Base-by-base conservation (phyloP, 2,329 filamentous ascomycete genomes). In the Diplodia corticola region DNA sequence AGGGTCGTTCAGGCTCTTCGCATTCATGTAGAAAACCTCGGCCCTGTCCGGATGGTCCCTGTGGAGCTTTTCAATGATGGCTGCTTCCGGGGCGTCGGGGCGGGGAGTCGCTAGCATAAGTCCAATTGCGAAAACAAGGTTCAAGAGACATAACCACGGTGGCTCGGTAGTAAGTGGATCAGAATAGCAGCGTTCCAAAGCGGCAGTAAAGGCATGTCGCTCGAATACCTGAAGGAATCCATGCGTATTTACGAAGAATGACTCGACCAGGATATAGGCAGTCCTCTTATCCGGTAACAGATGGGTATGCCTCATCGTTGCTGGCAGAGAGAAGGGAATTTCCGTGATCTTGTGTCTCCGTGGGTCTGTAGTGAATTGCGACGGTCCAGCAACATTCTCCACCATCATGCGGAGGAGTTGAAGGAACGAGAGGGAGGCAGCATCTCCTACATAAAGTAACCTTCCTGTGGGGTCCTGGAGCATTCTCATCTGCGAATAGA, bases 231-330 rank as follows among this genome's bases (percentile, higher is more conserved):
- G 85, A 5, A 90, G 75, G 9, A 90, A 75, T 15, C 87, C 87
- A 70, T 83, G 82, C 0, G 87, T 89, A 82, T 89, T 87, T 59
- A 80, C 81, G 70, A 90, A 89, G 72, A 86, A 90, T 0, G 86
- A 83, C 17, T 84, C 80, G 0, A 87, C 79, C 20, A 89, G 78
- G 28, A 86, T 77, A 46, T 82, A 77, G 1, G 86, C 85, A 3
- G 83, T 85, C 66, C 80, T 77, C 63, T 81, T 81, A 67, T 87
- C 83, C 3, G 87, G 87, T 4, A 90, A 77, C 4, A 86, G 78
- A 63, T 83, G 80, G 0, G 82, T 85, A 20, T 82, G 79, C 35
- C 79, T 81, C 33, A 80, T 76, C 15, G 81, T 77, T 6, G 77
- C 67, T 0, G 84, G 80, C 1, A 85, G 75, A 4, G 81, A 77